These are phyloP conservation scores for Apiotrichum porosum DNA, from an alignment of 1,284 basidiomycete genomes.

Conservation along the genomic window DNA sequence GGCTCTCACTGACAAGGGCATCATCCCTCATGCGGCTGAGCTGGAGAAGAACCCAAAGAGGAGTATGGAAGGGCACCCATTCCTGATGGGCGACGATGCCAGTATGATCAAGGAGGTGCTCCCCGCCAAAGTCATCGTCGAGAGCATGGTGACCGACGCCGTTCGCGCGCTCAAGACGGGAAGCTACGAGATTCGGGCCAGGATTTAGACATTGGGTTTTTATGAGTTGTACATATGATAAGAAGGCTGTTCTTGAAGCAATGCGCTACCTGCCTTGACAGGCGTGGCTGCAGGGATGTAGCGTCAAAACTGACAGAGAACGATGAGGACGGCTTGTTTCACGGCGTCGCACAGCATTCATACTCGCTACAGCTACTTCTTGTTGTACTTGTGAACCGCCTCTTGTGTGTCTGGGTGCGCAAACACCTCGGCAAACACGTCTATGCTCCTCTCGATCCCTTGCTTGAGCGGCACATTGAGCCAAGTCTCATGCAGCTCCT, in stretches of 20 bases:
- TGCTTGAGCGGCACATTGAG: constrained; percentile 6
- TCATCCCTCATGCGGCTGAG: constrained; percentile 67
- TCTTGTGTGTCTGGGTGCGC: constrained; percentile 11
- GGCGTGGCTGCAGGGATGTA: too few relatives aligned
- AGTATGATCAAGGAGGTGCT: constrained; percentile 69
- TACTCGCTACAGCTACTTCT: background rate
- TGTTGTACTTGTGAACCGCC: constrained; percentile 14
- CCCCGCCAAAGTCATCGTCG: constrained; percentile 75
- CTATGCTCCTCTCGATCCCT: constrained; percentile 9
- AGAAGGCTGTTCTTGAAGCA: too few relatives aligned
- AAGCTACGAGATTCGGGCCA: too few relatives aligned
- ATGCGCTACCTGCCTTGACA: too few relatives aligned
- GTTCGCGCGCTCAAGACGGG: constrained; percentile 23
- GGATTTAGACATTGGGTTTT: too few relatives aligned
- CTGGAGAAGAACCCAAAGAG: constrained; percentile 73
- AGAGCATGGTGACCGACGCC: constrained; percentile 58
- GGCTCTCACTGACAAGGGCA: constrained; percentile 67
- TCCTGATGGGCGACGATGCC: constrained; percentile 76
- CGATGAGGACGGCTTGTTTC: too few relatives aligned
- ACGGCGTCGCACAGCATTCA: too few relatives aligned
- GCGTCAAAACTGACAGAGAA: too few relatives aligned
- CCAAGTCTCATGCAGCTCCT: constrained; percentile 17
- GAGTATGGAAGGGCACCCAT: constrained; percentile 59
- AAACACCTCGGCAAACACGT: constrained; percentile 15
- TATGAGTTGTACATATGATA: too few relatives aligned